Evolutionary conservation across 192 early-diverging fungal species (phyloP), one percentile per base, ranked within the genome.

Genomic region (Allomyces arbusculus): DNA sequence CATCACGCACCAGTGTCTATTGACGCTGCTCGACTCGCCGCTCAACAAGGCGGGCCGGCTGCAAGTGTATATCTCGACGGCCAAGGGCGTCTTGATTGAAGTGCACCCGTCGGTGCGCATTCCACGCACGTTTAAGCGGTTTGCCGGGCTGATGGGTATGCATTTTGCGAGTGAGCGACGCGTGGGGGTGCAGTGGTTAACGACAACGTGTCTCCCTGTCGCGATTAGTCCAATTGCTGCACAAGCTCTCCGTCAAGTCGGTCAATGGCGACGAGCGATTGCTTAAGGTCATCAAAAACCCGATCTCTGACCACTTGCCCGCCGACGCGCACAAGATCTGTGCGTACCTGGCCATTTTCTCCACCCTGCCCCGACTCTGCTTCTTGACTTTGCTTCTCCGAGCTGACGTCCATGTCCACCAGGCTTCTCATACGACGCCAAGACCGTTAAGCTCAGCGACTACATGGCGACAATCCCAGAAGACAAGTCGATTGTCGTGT

Each of bases 71-170:
- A 92, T 99, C 61, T 91, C 93, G 68, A 99, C 96, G 4, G 81
- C 82, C 64, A 89, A 86, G 73, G 91, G 92, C 66, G 93, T 95
- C 20, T 79, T 99, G 33, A 96, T 99, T 65, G 96, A 99, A 81
- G 89, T 99, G 50, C 93, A 91, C 72, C 96, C 96, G 50, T 89
- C 93, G 66, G 89, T 97, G 63, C 86, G 96, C 69, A 99, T 99
- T 72, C 96, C 96, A n/a, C 83, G 96, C 74, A 99, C 96, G 10
- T 99, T 94, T 70, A 99, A 97, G 80, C 85, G 96, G 66, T 99
- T 99, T 76, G 88, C 90, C 67, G 96, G 95, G 22, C 75, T 98
- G 64, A 96, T 98, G 95, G 87, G 88, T 89, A 78, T 65, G 76
- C 67, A 0, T 40, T 7, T 40, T 40, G 33, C 33, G 3, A 7